Evolutionary conservation across 495 filamentous ascomycete species (phyloP), one percentile per base, ranked within the genome.

Genomic region (Cudoniella acicularis): DNA sequence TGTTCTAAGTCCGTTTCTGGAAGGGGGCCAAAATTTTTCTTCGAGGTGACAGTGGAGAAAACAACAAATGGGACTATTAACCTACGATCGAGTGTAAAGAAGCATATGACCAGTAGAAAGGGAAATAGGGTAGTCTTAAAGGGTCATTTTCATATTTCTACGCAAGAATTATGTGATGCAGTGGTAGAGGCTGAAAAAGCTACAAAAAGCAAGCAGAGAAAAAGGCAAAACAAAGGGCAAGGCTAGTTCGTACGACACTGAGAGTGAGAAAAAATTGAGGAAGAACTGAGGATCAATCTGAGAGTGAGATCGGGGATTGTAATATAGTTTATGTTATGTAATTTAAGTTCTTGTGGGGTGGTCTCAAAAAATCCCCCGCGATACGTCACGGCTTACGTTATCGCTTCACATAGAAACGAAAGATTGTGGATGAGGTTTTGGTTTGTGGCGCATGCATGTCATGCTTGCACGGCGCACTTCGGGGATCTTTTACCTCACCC

Each of bases 101-200:
- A 55, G 40, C 52, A 40, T 43, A 55, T 40, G 22, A 55, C 21
- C n/a, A 16, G 52, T 43, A 55, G 11, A 21, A 55, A 47, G 30
- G 52, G 52, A 45, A 55, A 55, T 27, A 55, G 52, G 36, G 22
- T 55, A 9, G 41, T 55, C 25, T 55, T 55, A 25, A 23, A 51
- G 24, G 22, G 22, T 27, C 49, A 51, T 16, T 51, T 51, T 17
- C 22, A 51, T 51, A 51, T 51, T 51, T 51, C 49, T 51, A 51
- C 22, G 24, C 48, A 50, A 50, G 48, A 50, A 50, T 50, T 50
- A 50, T 25, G 48, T 50, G 22, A 50, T 24, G 48, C 48, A 50
- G 22, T 50, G 22, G 48, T 50, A 22, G n/a, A 50, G 48, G 48
- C 22, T 50, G 48, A 50, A 50, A 50, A 50, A 24, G 48, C 48